These are phyloP conservation scores for Pleurotus ostreatus DNA, from an alignment of 768 basidiomycete species.

Conservation along the genomic window DNA sequence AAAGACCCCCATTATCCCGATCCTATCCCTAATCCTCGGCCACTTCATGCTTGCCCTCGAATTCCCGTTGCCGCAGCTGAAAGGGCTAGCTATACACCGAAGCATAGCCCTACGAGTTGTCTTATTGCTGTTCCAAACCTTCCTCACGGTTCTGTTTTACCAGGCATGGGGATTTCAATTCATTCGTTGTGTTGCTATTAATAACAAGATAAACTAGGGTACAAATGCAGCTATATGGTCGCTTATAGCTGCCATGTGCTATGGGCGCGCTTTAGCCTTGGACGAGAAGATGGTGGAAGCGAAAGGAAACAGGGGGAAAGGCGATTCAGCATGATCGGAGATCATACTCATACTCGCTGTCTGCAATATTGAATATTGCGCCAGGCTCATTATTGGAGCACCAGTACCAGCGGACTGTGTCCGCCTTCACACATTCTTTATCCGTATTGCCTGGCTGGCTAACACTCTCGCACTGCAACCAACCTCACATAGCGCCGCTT, in stretches of 20 bases:
- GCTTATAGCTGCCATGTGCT: slow-evolving; percentile 64
- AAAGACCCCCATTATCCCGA: slow-evolving; percentile 71
- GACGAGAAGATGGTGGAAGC: slow-evolving; percentile 70
- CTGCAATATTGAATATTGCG: slow-evolving; percentile 5
- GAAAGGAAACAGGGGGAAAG: slow-evolving; percentile 58
- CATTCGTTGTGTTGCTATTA: background rate
- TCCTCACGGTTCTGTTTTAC: slow-evolving; percentile 67
- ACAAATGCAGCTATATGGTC: slow-evolving; percentile 83
- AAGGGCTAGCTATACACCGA: slow-evolving; percentile 55
- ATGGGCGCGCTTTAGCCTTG: slow-evolving; percentile 56
- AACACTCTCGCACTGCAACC: background rate
- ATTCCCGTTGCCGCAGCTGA: slow-evolving; percentile 59
- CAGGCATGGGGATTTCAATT: slow-evolving; percentile 46
- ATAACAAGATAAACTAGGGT: slow-evolving; percentile 45
- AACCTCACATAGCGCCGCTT: background rate
- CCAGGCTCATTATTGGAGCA: slow-evolving; percentile 2
- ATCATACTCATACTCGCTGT: background rate
- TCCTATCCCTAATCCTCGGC: slow-evolving; percentile 58
- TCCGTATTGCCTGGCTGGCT: background rate
- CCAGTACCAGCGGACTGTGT: slow-evolving; percentile 9
- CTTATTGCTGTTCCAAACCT: slow-evolving; percentile 58
- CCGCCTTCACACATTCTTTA: slow-evolving; percentile 6
- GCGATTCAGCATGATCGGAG: slow-evolving; percentile 46
- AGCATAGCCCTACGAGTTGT: slow-evolving; percentile 62
- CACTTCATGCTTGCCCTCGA: slow-evolving; percentile 64